Conservation (phyloP, 352 stramenopile genomes). For the Pythium guiyangense region DNA sequence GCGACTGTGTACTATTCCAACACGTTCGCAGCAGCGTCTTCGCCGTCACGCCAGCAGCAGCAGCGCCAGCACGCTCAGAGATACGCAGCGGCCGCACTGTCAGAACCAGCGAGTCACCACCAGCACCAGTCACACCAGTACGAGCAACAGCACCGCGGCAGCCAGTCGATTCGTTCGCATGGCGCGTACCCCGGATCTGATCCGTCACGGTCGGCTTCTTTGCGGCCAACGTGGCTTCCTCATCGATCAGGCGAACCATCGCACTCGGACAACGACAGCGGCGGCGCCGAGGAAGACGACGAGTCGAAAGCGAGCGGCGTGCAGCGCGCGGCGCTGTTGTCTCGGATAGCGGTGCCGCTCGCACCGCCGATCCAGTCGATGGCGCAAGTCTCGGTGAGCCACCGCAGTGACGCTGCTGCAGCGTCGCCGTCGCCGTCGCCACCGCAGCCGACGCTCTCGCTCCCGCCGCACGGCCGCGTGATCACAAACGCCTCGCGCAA, state of each 20-base stretch:
- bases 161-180: neutral
- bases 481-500: constrained; percentile 43
- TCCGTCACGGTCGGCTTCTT: neutral
- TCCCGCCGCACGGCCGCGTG: constrained; percentile 13
- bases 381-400: neutral
- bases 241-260: neutral
- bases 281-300: constrained; percentile 1
- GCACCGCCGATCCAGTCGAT: neutral
- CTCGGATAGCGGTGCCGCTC: neutral
- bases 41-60: neutral
- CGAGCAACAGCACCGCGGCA: neutral
- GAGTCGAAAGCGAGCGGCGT: constrained; percentile 2
- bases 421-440: neutral
- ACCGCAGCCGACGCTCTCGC: neutral
- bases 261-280: neutral
- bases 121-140: neutral
- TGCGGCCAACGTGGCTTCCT: neutral
- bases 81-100: too few relatives aligned
- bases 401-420: neutral
- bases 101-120: neutral
- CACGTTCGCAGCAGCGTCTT: neutral
- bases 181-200: neutral
- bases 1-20: neutral
- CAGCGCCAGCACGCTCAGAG: neutral
- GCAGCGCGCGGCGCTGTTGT: neutral